Evolutionary conservation across 768 basidiomycete genomes (phyloP), one percentile per base, ranked within the genome.

Genomic region (Phlegmacium glaucopus): DNA sequence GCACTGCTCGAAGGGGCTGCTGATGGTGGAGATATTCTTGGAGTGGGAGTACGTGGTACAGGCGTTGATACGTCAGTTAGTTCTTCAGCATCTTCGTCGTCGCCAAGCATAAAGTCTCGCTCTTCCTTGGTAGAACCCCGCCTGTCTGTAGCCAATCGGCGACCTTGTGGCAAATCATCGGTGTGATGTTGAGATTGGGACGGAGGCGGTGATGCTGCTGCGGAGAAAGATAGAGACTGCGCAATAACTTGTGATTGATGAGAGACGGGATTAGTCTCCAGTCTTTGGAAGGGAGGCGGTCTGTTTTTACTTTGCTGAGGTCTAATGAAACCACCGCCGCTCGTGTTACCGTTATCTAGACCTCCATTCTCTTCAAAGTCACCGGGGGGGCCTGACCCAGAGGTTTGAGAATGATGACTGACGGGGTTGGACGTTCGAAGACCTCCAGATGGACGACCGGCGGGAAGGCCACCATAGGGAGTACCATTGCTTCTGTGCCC

Each of bases 231-330:
- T 26, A 56, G 53, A 13, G 62, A 59, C 40, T 56, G 58, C 27
- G 62, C 62, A 18, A 52, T 55, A 10, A 63, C 59, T 56, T 70
- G 71, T 2, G 66, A 60, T 38, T 73, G 72, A 42, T 75, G 73
- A 3, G 71, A 72, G n/a, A 72, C 53, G 10, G 73, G 72, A 41
- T 75, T 75, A 15, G 67, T 73, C 6, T 67, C 62, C 42, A 48
- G 42, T 22, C 58, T 51, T 15, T 54, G 57, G 47, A 59, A 58
- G 10, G 61, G 41, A 11, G 48, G 38, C 9, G 50, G 45, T 15
- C 43, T 41, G 3, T 47, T 55, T 39, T 51, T 59, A 25, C 55
- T 49, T 28, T 47, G 44, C 49, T 62, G 62, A 1, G 70, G 68
- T 37, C 69, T 61, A 9, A 64, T 54, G 39, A 72, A 70, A 7